Evolutionary conservation across 345 rosid genomes (phyloP), one percentile per base, ranked within the genome.

Genomic region (Eucalyptus shirleyi): DNA sequence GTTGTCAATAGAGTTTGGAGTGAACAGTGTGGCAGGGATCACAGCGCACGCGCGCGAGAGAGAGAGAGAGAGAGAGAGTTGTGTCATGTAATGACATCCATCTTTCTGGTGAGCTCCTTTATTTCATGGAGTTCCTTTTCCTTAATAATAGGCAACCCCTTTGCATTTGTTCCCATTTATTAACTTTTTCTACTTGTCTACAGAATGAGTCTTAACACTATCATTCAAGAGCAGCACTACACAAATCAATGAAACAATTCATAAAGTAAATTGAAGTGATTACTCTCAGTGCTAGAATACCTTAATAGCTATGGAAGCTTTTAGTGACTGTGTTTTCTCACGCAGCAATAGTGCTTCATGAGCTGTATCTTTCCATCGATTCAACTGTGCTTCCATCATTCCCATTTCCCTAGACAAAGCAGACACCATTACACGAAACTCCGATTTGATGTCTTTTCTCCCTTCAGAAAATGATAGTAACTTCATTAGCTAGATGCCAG

Each of bases 361-460:
- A 37, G 99, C 98, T 86, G 94, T 94, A 90, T 93, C 95, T 95
- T 96, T 97, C 99, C 99, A 97, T 83, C 96, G 95, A 50, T 95
- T 97, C 94, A 98, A 89, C 92, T 97, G 99, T 62, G 93, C 90
- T 93, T 97, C 98, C 99, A 98, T 98, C 96, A 96, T 95, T 88
- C 93, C 95, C 97, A 98, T 94, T 94, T 97, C 99, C 91, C 95
- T 98, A 12, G 98, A 97, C 92, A 97, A 93, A 80, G 99, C 97
- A n/a, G 97, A 93, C 81, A 98, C 98, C 98, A 98, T 97, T 37
- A 96, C 95, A 92, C 91, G 93, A 91, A 98, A 94, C 93, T 98
- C 99, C 30, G 91, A 93, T 92, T 95, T 98, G 87, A 98, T 95
- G 92, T 98, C 99, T 81, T 96, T 93, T 91, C 98, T 94, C 56